Evolutionary conservation across 805 yeast genomes (phyloP), one percentile per base, ranked within the genome.

Genomic region (Suhomyces vadensis): DNA sequence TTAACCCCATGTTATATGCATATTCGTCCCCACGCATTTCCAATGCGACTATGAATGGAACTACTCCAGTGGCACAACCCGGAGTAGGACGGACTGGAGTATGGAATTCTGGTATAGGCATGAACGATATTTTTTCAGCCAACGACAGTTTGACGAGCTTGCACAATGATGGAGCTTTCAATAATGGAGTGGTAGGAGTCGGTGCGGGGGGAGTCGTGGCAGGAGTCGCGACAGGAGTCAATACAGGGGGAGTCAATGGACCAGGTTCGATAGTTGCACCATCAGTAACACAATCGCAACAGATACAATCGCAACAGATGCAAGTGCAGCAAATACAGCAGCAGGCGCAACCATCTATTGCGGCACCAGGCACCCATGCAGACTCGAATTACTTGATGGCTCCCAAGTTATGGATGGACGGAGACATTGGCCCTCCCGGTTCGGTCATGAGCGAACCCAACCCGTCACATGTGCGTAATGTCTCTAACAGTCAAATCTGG

Each of bases 401-500:
- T 9, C 48, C 45, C 33, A 42, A 38, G 10, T 35, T 46, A 11
- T 46, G 52, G 48, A 33, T 24, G 22, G 43, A 39, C 20, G 43
- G 38, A 9, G 26, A 17, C 5, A 17, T 31, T n/a, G 33, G 26
- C 6, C 5, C 27, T 4, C n/a, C 33, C n/a, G 17, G 27, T 9
- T 11, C 37, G 5, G 31, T 39, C n/a, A 33, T 16, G 16, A 10
- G 31, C 6, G 38, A 20, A 5, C 42, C 45, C 13, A 43, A 26
- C 14, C 39, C 39, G 24, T 20, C 41, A n/a, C 59, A 56, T 43
- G 49, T 49, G 7, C 47, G 65, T 13, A 49, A 39, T 8, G 43
- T 48, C 8, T 47, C 51, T 27, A 48, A 42, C 39, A 47, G 47
- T 14, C 53, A 50, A 38, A 50, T 60, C 23, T 60, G 64, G 64